Base-by-base conservation (phyloP, 1,284 basidiomycete genomes). In the Clitocybe nebularis region DNA sequence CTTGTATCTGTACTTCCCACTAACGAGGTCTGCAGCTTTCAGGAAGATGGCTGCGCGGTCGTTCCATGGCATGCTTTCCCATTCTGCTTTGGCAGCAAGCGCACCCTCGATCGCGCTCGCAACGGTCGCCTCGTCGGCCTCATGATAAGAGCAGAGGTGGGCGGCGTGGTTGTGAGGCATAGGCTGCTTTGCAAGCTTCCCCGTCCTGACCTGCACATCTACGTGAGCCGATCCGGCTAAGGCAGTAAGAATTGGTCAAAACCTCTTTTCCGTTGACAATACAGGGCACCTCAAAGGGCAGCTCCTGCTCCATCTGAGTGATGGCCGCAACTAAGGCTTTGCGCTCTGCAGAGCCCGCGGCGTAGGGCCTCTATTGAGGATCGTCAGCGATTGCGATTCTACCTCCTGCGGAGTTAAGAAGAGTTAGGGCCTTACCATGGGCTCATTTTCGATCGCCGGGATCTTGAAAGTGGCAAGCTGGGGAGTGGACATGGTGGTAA, bases 21-120 rank as follows among this genome's bases (percentile, higher is more conserved):
- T 84, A 47, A 94, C 80, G 44, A 99, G 81, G 63, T 99, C 95
- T 24, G 93, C 93, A 2, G 93, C 93, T 67, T 96, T 96, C 56
- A 99, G 76, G 74, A 98, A 98, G 69, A 99, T 96, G 43, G 95
- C 91, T 4, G 96, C 94, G 37, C 93, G 81, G 67, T 99, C 96
- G 58, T 81, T 85, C 93, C 93, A 99, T 2, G 95, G 93, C 72
- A 98, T 72, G 48, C 79, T 74, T 71, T 97, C 94, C 95, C 95
- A 99, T 33, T 77, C 79, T 17, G 71, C 69, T 67, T 94, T 95
- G 32, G 91, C 93, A 29, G 79, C 79, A 34, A 99, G 77, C 4
- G 94, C 89, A 40, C 89, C 90, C 23, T 89, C 81, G 57, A 99
- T 96, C 20, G 95, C 94, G 46, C 74, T 72, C 3, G 77, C 63